These are phyloP conservation scores for Bipolaris victoriae DNA, from an alignment of 2,329 filamentous ascomycete genomes.

Conservation along the genomic window DNA sequence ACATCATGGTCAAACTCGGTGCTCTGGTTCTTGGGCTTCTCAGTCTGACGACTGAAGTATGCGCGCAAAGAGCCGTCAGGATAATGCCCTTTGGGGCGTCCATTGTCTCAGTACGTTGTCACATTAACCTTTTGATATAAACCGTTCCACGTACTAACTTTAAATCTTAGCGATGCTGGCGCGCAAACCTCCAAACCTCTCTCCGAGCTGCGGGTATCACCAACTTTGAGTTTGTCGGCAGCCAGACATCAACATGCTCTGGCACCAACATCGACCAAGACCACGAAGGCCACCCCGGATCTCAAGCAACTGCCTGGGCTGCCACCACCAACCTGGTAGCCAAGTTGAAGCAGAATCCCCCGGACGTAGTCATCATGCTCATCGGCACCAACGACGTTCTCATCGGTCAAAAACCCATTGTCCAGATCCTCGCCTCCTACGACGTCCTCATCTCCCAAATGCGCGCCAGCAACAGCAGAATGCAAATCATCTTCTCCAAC, in stretches of 20 bases:
- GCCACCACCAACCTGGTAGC: slow-evolving; percentile 46
- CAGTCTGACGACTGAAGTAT: slow-evolving; percentile 24
- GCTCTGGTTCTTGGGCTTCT: slow-evolving; percentile 30
- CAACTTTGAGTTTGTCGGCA: slow-evolving; percentile 47
- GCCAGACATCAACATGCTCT: slow-evolving; percentile 41
- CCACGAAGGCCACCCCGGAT: slow-evolving; percentile 55
- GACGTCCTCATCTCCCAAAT: slow-evolving; percentile 51
- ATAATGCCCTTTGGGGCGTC: slow-evolving; percentile 48
- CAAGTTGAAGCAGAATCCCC: slow-evolving; percentile 50
- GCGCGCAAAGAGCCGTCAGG: slow-evolving; percentile 34
- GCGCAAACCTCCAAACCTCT: slow-evolving; percentile 40
- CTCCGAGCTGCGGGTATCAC: slow-evolving; percentile 31
- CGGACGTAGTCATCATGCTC: slow-evolving; percentile 57
- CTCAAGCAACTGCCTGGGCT: slow-evolving; percentile 50
- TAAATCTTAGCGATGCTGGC: slow-evolving; percentile 43
- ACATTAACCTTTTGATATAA: neutral
- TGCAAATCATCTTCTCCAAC: slow-evolving; percentile 50
- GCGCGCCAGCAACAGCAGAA: slow-evolving; percentile 49
- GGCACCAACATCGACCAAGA: slow-evolving; percentile 52
- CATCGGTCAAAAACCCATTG: slow-evolving; percentile 38
- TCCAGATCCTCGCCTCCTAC: slow-evolving; percentile 49
- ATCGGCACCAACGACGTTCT: slow-evolving; percentile 55
- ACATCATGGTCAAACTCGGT: slow-evolving; percentile 32
- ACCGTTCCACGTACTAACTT: slow-evolving; percentile 13
- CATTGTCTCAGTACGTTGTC: slow-evolving; percentile 39